These are phyloP conservation scores for Populus deltoides DNA, from an alignment of 345 rosid species.

Conservation along the genomic window DNA sequence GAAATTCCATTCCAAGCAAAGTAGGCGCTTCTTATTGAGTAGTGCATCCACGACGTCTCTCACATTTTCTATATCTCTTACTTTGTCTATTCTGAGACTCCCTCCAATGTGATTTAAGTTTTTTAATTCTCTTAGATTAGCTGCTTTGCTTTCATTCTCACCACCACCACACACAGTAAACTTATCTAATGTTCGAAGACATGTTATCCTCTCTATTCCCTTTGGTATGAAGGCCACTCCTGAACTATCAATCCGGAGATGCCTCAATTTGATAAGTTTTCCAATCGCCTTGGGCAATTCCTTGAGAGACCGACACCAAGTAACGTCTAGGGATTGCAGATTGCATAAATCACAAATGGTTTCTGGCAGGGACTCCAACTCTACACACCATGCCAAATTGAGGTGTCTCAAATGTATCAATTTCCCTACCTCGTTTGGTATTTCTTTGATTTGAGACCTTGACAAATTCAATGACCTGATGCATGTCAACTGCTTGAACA, in stretches of 20 bases:
- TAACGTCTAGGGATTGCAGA: no score
- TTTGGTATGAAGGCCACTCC: background rate
- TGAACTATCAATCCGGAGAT: rapidly evolving
- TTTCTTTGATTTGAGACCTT: background rate
- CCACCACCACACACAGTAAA: background rate
- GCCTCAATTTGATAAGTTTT: no score
- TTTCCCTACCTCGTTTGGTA: background rate
- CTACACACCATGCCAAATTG: no score
- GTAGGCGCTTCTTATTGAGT: background rate
- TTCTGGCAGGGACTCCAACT: no score
- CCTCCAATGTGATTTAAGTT: background rate
- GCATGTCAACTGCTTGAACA: background rate
- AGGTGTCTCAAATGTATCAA: conserved; percentile 13
- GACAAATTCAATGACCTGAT: conserved; percentile 7
- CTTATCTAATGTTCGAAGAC: background rate
- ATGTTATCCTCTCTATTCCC: conserved; percentile 11
- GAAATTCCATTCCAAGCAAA: background rate
- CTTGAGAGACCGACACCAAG: background rate
- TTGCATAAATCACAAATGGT: no score
- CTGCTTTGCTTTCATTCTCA: background rate
- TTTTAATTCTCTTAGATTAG: background rate
- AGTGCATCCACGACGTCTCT: background rate
- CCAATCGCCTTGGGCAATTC: conserved; percentile 10
- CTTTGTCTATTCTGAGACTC: background rate
- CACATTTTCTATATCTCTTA: no score